Conservation (phyloP, 2,329 filamentous ascomycete species). For the Ceratocystis diversiconidia region DNA sequence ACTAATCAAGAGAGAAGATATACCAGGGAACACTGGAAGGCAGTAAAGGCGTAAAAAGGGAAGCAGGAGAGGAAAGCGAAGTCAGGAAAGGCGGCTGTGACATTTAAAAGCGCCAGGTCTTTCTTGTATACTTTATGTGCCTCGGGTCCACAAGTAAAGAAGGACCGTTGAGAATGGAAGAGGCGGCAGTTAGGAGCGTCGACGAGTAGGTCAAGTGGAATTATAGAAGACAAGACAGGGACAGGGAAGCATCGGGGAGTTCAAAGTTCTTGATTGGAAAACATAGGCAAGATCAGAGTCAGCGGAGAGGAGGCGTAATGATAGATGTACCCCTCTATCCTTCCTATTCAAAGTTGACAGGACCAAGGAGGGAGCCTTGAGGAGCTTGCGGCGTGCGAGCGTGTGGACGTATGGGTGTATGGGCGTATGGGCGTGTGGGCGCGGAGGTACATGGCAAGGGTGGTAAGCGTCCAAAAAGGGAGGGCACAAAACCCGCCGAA, state of each 20-base stretch:
- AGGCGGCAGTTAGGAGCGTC: constrained; percentile 6
- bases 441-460: not conserved
- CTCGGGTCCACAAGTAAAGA: not conserved
- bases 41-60: not conserved
- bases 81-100: not conserved
- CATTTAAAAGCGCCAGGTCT: not conserved
- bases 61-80: not conserved
- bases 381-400: not conserved
- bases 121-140: not conserved
- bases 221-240: constrained; percentile 18
- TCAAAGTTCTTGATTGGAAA: not conserved
- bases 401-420: too few relatives aligned
- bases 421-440: too few relatives aligned
- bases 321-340: not conserved
- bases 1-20: not conserved
- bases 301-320: not conserved
- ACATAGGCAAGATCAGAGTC: not conserved
- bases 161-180: not conserved
- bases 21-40: not conserved
- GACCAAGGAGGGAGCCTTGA: not conserved
- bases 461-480: not conserved
- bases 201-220: constrained; percentile 9
- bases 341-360: not conserved
- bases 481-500: not conserved
- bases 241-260: constrained; percentile 14